Base-by-base conservation (phyloP, 805 yeast species). In the Metschnikowia koreensis region DNA sequence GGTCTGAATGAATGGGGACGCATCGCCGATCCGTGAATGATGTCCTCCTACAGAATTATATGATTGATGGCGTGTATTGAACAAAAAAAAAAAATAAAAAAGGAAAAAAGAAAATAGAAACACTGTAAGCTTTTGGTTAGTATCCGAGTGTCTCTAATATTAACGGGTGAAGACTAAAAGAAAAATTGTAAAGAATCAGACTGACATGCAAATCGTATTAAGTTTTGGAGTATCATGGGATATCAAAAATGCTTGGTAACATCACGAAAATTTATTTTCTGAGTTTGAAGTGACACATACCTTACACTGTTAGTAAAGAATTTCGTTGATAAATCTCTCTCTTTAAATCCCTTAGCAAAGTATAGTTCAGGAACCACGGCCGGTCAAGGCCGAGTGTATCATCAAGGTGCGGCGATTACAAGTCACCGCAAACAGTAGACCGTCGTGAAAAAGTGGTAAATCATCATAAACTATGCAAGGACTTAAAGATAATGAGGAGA, bases 371-470 rank as follows among this genome's bases (percentile, higher is more conserved):
- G 74, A 61, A 68, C 79, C 78, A 74, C 76, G 78, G 78, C 78
- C 79, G 78, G 78, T 73, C 78, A 74, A 74, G 78, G 77, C 77
- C 77, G 56, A 61, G 59, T 47, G 64, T 66, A 59, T 74, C 79
- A 74, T 74, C 79, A 74, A 63, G 53, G 73, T 67, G 61, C 54
- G 66, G 70, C 66, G 65, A 73, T 73, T 71, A 74, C 75, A 74
- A 71, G 69, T 71, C 67, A 68, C 71, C 60, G 61, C 55, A 68
- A 75, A 61, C 79, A 74, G 79, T 73, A 74, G 79, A 74, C 79
- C 79, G 79, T 74, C 79, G 79, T 74, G 78, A 74, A 61, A 67
- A 61, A 62, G 76, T 74, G 79, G 78, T 71, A 62, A 66, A 59
- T 74, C 79, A 74, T 74, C 79, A 74, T 74, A 50, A 62, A 74